Evolutionary conservation across 2,329 filamentous ascomycete genomes (phyloP).

Genomic region (Ophiostoma montium): DNA sequence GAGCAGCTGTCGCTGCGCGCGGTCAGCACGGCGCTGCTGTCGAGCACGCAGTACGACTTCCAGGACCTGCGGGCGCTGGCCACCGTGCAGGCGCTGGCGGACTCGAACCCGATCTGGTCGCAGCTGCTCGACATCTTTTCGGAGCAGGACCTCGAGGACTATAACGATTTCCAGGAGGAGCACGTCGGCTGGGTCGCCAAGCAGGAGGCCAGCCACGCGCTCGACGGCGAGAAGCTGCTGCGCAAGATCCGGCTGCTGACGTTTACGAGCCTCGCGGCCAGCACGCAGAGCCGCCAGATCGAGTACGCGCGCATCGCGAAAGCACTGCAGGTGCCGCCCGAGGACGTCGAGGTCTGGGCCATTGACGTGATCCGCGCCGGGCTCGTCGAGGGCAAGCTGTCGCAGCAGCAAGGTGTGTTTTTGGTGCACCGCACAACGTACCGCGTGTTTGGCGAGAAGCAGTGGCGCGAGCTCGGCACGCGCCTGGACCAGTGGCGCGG

Average conservation of each 20-base stretch:
- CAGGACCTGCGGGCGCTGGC: constrained; percentile 70
- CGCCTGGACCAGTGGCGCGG: constrained; percentile 83
- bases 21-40: constrained; percentile 37
- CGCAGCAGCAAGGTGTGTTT: constrained; percentile 84
- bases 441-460: constrained; percentile 92
- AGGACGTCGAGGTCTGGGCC: constrained; percentile 95
- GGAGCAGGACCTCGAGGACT: constrained; percentile 86
- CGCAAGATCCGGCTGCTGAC: constrained; percentile 96
- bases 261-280: constrained; percentile 76
- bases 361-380: constrained; percentile 96
- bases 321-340: constrained; percentile 65
- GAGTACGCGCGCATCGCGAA: constrained; percentile 76
- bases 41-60: constrained; percentile 51
- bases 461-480: constrained; percentile 90
- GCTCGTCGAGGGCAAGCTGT: constrained; percentile 90
- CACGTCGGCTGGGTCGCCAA: constrained; percentile 74
- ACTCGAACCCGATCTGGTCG: constrained; percentile 72
- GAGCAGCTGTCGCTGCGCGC: constrained; percentile 45
- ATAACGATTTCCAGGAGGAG: constrained; percentile 88
- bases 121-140: constrained; percentile 93
- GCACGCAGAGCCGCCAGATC: constrained; percentile 71
- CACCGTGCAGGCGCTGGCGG: constrained; percentile 72
- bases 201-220: constrained; percentile 49
- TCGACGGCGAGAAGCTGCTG: constrained; percentile 48
- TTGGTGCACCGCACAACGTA: constrained; percentile 92